Percentiles rank a stretch among this genome's conserved stretches.
Evolutionary conservation across 192 early-diverging fungal genomes (phyloP).

Genomic region (Phlyctochytrium planicorne): DNA sequence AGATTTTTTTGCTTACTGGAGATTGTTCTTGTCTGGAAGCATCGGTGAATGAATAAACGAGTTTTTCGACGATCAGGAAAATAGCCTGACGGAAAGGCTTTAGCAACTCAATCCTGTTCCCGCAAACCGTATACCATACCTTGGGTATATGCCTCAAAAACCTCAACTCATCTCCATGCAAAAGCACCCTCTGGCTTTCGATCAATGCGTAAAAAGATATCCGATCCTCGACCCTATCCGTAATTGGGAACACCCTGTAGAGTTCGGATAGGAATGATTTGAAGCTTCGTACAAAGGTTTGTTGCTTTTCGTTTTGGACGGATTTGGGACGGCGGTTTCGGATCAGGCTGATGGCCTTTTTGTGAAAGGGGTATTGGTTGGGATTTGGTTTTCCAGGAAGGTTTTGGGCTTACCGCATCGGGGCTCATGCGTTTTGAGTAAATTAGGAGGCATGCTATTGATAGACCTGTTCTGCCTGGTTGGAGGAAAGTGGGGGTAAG

Average conservation of each 20-base stretch:
- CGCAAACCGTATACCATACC: too few relatives aligned
- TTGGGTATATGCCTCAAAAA: slow-evolving; percentile 38
- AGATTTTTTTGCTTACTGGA: not conserved
- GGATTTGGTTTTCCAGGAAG: not conserved
- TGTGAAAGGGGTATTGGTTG: slow-evolving; percentile 34
- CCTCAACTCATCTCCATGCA: slow-evolving; percentile 30
- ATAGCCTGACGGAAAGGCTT: too few relatives aligned
- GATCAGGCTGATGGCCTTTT: slow-evolving; percentile 3
- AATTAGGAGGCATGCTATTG: slow-evolving; percentile 52
- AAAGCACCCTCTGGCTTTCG: slow-evolving; percentile 30
- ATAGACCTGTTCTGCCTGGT: slow-evolving; percentile 46
- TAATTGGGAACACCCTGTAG: slow-evolving; percentile 28
- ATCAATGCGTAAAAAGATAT: slow-evolving; percentile 26
- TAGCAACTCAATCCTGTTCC: too few relatives aligned
- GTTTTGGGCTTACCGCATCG: slow-evolving; percentile 17
- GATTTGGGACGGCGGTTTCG: slow-evolving; percentile 26
- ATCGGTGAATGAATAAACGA: not conserved
- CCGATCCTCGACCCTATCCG: not conserved
- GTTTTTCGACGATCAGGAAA: not conserved
- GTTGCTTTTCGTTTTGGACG: slow-evolving; percentile 46
- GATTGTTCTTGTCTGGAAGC: not conserved
- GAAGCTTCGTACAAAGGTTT: slow-evolving; percentile 38
- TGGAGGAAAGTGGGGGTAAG: not conserved
- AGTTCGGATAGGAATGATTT: slow-evolving; percentile 32
- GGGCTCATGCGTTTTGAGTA: slow-evolving; percentile 32